phyloP scores from a whole-genome alignment of 2,329 filamentous ascomycete species.

The Annulohypoxylon truncatum region DNA sequence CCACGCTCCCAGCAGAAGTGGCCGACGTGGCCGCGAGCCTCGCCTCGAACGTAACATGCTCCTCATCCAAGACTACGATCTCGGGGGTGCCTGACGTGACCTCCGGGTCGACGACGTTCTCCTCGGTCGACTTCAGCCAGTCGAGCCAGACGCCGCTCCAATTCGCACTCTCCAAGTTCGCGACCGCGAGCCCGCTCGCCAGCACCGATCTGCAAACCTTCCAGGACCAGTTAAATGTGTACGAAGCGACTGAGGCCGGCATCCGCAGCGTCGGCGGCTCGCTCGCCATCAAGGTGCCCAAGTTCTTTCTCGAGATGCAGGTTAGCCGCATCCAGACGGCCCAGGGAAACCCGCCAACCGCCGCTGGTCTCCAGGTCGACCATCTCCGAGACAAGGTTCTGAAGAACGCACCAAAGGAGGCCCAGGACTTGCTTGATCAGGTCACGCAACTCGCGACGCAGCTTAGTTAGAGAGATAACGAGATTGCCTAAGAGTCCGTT shows the following conservation, averaged over 20 bases:
- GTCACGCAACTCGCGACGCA: slow-evolving; percentile 52
- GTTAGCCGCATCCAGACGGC: slow-evolving; percentile 69
- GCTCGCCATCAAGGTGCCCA: slow-evolving; percentile 69
- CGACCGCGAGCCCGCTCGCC: slow-evolving; percentile 62
- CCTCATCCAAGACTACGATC: slow-evolving; percentile 59
- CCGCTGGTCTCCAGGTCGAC: slow-evolving; percentile 64
- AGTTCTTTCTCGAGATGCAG: slow-evolving; percentile 72
- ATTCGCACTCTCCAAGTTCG: slow-evolving; percentile 66
- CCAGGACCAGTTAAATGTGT: slow-evolving; percentile 65
- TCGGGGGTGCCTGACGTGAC: slow-evolving; percentile 67
- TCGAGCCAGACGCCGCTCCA: slow-evolving; percentile 61
- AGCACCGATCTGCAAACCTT: slow-evolving; percentile 62
- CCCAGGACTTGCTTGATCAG: slow-evolving; percentile 62
- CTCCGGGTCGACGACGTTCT: slow-evolving; percentile 63
- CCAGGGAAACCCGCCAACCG: slow-evolving; percentile 64
- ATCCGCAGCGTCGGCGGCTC: slow-evolving; percentile 64
- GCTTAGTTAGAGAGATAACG: slow-evolving; percentile 24
- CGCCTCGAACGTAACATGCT: slow-evolving; percentile 61
- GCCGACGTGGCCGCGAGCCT: slow-evolving; percentile 57
- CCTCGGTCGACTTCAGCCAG: slow-evolving; percentile 65
- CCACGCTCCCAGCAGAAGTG: slow-evolving; percentile 63
- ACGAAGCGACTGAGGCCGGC: slow-evolving; percentile 69
- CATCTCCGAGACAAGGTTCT: slow-evolving; percentile 68
- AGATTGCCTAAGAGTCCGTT: not conserved
- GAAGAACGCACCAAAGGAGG: slow-evolving; percentile 64